These are phyloP conservation scores for Podila epigama DNA, from an alignment of 192 early-diverging fungal species.

Conservation along the genomic window DNA sequence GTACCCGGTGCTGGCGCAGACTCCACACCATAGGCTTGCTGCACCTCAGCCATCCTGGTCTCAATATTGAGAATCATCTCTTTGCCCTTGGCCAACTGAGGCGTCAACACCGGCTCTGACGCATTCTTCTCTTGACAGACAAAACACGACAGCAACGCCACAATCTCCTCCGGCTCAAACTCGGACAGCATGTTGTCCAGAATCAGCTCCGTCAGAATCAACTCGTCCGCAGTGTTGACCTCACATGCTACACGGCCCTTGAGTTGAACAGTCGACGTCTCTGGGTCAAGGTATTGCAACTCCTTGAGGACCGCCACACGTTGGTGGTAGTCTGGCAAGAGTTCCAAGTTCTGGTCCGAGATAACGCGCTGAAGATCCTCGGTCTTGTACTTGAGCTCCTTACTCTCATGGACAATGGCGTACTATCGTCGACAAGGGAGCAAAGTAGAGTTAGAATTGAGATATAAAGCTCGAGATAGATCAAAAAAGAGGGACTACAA, in stretches of 20 bases:
- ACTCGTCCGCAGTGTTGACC: conserved; percentile 96
- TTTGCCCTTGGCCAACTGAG: conserved; percentile 65
- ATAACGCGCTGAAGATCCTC: conserved; percentile 79
- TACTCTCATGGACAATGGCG: conserved; percentile 59
- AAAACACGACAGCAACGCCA: conserved; percentile 92
- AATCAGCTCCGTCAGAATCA: conserved; percentile 93
- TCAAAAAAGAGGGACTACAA: neutral
- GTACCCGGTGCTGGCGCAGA: conserved; percentile 24
- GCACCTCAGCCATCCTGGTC: conserved; percentile 72
- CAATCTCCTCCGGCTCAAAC: conserved; percentile 92
- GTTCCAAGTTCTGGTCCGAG: conserved; percentile 91
- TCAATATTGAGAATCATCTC: conserved; percentile 76
- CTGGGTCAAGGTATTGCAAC: conserved; percentile 80
- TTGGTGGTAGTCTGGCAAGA: conserved; percentile 93
- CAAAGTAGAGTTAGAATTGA: neutral
- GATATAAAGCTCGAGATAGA: no score
- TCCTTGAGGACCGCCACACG: conserved; percentile 84
- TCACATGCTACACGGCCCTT: conserved; percentile 98
- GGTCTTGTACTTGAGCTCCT: conserved; percentile 70
- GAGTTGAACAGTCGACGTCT: conserved; percentile 85
- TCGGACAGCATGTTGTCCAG: conserved; percentile 91
- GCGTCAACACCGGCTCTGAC: conserved; percentile 69
- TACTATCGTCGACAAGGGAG: conserved; percentile 47
- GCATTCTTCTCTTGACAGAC: conserved; percentile 92
- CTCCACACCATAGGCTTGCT: conserved; percentile 73